Conservation (phyloP, 2,329 filamentous ascomycete genomes). For the Aspergillus awamori region DNA sequence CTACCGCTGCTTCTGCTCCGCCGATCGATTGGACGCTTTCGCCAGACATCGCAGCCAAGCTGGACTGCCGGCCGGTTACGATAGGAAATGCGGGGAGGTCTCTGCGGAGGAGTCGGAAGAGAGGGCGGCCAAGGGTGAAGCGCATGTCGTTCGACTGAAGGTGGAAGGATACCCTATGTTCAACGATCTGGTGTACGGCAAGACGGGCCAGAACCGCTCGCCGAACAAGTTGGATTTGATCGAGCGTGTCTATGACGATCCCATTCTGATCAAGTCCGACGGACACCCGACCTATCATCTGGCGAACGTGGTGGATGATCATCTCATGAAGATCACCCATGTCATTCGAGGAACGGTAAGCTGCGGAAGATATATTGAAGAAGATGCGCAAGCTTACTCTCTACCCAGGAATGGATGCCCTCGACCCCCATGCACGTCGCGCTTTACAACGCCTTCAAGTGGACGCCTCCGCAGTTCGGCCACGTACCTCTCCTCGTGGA, state of each 20-base stretch:
- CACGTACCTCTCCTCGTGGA: constrained; percentile 77
- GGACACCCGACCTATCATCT: constrained; percentile 95
- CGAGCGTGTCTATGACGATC: constrained; percentile 70
- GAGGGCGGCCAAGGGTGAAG: constrained; percentile 68
- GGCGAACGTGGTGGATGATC: constrained; percentile 95
- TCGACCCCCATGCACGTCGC: constrained; percentile 80
- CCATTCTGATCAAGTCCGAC: constrained; percentile 87
- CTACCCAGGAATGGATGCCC: constrained; percentile 83
- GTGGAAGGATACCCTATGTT: constrained; percentile 67
- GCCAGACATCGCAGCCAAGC: constrained; percentile 64
- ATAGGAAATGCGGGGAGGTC: constrained; percentile 73
- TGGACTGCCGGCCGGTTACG: constrained; percentile 64
- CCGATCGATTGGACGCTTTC: constrained; percentile 69
- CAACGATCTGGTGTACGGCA: constrained; percentile 78
- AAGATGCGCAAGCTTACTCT: not conserved
- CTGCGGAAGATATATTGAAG: constrained; percentile 7
- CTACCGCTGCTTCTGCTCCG: constrained; percentile 90
- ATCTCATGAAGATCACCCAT: constrained; percentile 93
- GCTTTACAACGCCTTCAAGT: constrained; percentile 76
- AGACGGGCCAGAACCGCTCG: constrained; percentile 54
- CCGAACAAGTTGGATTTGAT: constrained; percentile 50
- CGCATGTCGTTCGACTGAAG: constrained; percentile 77
- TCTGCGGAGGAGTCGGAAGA: constrained; percentile 68
- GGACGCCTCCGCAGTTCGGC: constrained; percentile 74
- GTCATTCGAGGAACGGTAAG: constrained; percentile 82